These are phyloP conservation scores for Lithohypha guttulata DNA, from an alignment of 2,329 filamentous ascomycete genomes.

Conservation along the genomic window DNA sequence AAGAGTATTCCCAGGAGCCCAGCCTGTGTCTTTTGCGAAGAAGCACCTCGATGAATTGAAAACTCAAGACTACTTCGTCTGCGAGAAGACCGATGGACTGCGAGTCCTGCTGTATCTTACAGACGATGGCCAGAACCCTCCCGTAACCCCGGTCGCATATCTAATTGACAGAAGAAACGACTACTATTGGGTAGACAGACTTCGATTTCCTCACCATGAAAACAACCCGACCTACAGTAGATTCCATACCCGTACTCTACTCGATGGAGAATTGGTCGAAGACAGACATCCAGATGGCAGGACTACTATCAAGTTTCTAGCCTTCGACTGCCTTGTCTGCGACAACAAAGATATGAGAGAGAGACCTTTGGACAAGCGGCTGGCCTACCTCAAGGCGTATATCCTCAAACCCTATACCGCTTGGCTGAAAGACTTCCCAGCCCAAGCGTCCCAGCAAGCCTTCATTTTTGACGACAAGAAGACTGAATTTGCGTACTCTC, in stretches of 20 bases:
- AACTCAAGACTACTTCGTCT: slow-evolving; percentile 84
- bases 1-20: slow-evolving; percentile 66
- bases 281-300: slow-evolving; percentile 61
- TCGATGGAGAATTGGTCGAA: slow-evolving; percentile 88
- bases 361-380: slow-evolving; percentile 72
- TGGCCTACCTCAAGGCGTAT: slow-evolving; percentile 73
- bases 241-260: slow-evolving; percentile 70
- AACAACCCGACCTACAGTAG: slow-evolving; percentile 43
- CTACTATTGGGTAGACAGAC: slow-evolving; percentile 71
- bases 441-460: slow-evolving; percentile 54
- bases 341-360: slow-evolving; percentile 67
- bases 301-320: slow-evolving; percentile 67
- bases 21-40: slow-evolving; percentile 83
- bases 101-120: slow-evolving; percentile 90
- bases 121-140: slow-evolving; percentile 43
- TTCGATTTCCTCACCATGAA: slow-evolving; percentile 69
- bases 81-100: slow-evolving; percentile 95
- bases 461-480: slow-evolving; percentile 71
- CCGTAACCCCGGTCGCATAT: slow-evolving; percentile 58
- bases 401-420: slow-evolving; percentile 69
- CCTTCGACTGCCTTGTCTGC: slow-evolving; percentile 84
- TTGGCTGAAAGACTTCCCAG: slow-evolving; percentile 61
- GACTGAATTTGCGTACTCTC: slow-evolving; percentile 79
- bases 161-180: slow-evolving; percentile 97
- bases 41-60: slow-evolving; percentile 74